phyloP scores from a whole-genome alignment of 257 asterid genomes.

The Striga asiatica region DNA sequence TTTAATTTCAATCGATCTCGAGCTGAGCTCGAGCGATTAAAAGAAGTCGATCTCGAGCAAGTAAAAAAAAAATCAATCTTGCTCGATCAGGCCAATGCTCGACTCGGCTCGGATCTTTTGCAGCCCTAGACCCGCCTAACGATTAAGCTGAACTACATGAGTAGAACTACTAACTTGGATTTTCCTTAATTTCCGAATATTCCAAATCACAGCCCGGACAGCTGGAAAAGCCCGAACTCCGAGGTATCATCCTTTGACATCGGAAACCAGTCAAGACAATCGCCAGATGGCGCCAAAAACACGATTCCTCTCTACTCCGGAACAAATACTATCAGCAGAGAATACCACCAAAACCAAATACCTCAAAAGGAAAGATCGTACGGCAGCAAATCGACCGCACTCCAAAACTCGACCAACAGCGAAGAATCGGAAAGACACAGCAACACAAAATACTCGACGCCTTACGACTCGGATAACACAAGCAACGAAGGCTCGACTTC shows the following conservation, averaged over 20 bases:
- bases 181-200: background rate
- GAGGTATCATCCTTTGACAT: slow-evolving; percentile 22
- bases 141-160: too few species aligned
- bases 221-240: slow-evolving; percentile 32
- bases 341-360: slow-evolving; percentile 13
- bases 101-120: too few species aligned
- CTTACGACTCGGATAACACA: slow-evolving; percentile 17
- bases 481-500: slow-evolving; percentile 25
- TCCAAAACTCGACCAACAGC: slow-evolving; percentile 17
- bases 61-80: too few species aligned
- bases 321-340: slow-evolving; percentile 8
- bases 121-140: too few species aligned
- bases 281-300: slow-evolving; percentile 19
- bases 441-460: slow-evolving; percentile 4
- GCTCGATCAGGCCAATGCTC: too few species aligned
- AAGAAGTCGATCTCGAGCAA: too few species aligned
- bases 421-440: slow-evolving; percentile 17
- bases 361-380: slow-evolving; percentile 8
- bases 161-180: background rate
- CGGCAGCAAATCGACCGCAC: slow-evolving; percentile 19
- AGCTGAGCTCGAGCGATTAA: too few species aligned
- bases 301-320: slow-evolving; percentile 15
- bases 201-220: slow-evolving; percentile 35
- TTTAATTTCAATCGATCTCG: too few species aligned
- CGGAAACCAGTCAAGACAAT: slow-evolving; percentile 13